Evolutionary conservation across 805 yeast genomes (phyloP).

Genomic region (Suhomyces pyralidae): DNA sequence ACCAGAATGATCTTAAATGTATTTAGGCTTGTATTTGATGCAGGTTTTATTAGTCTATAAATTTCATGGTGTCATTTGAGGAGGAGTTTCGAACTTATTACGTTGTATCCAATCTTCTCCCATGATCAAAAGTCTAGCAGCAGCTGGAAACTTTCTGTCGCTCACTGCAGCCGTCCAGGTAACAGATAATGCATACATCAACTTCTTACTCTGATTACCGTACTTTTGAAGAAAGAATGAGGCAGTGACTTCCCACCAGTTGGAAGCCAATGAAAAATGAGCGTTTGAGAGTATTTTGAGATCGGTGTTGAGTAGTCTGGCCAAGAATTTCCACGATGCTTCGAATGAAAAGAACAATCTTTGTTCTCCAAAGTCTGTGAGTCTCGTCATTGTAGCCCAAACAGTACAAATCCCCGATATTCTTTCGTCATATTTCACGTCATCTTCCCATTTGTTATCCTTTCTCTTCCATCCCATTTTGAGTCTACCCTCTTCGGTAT

Average conservation of each 20-base stretch:
- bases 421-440: constrained; percentile 75
- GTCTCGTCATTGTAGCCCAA: constrained; percentile 69
- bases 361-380: constrained; percentile 9
- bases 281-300: constrained; percentile 52
- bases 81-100: constrained; percentile 46
- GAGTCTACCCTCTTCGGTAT: constrained; percentile 75
- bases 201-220: constrained; percentile 68
- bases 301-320: constrained; percentile 65
- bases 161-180: constrained; percentile 54
- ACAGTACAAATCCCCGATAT: constrained; percentile 82
- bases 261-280: constrained; percentile 67
- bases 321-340: constrained; percentile 64
- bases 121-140: constrained; percentile 68
- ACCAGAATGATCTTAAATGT: too few relatives aligned
- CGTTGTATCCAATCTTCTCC: constrained; percentile 73
- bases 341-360: constrained; percentile 34
- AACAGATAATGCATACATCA: constrained; percentile 45
- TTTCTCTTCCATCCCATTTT: constrained; percentile 85
- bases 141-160: constrained; percentile 63
- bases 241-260: constrained; percentile 93
- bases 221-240: constrained; percentile 51
- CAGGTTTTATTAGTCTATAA: background rate
- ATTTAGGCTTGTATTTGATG: background rate
- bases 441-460: constrained; percentile 56
- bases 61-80: constrained; percentile 29